Evolutionary conservation across 2,329 filamentous ascomycete genomes (phyloP), one percentile per base, ranked within the genome.

Genomic region (Aspergillus proliferans): DNA sequence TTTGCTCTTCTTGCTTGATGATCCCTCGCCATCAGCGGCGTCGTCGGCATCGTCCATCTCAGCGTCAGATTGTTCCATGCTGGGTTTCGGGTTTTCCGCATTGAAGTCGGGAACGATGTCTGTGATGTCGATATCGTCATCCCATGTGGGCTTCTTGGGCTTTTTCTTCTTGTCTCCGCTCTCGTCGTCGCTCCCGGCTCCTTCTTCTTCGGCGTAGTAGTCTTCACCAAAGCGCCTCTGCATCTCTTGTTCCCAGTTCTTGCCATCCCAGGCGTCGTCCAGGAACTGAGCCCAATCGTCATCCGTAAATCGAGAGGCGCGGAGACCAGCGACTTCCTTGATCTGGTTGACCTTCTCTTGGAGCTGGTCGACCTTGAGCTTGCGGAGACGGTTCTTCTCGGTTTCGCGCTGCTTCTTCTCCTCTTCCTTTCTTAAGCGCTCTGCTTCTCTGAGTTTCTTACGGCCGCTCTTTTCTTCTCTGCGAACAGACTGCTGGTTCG

Each of bases 91-190:
- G 18, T 40, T 40, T 71, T 81, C 81, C 22, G 88, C 87, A 18
- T 88, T 82, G 63, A 94, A 95, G 52, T 95, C 88, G 1, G 89
- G 90, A 24, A 95, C 75, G 45, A 96, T 78, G 67, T 95, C 92
- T 52, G 87, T 89, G 73, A 98, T 97, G 65, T 97, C 91, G 60
- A 98, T 96, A 65, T 98, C 93, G 62, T 97, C 90, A 60, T 96
- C 88, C 86, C 92, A 98, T 54, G 83, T 87, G 8, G 88, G 89
- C 72, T 95, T 95, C 77, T 88, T 89, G 8, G 80, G 71, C 55
- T 77, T 84, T 57, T 82, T 83, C 63, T 81, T 83, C 66, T 81
- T 83, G 24, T 47, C 46, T 48, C 45, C 64, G 49, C 43, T 52
- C 57, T 62, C 65, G 15, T 71, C 71, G 38, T 73, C 79, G 44